These are phyloP conservation scores for Trichoderma aggressivum DNA, from an alignment of 2,329 filamentous ascomycete species.

Conservation along the genomic window DNA sequence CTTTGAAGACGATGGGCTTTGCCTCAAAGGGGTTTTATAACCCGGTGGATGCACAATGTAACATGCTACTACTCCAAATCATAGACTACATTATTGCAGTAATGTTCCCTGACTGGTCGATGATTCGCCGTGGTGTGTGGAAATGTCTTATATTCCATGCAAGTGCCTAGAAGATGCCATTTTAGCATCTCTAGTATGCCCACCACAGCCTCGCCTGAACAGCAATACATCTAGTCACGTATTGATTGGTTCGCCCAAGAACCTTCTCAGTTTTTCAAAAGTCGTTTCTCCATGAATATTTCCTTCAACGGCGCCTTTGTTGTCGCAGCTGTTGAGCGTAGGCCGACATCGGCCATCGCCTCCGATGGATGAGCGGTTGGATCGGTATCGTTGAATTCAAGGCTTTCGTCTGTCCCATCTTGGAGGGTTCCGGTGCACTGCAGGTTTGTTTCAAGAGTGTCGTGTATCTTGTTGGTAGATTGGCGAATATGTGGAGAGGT, in stretches of 20 bases:
- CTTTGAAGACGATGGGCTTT: not conserved
- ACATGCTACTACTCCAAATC: not conserved
- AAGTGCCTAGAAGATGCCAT: not conserved
- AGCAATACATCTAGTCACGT: not conserved
- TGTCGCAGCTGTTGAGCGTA: not conserved
- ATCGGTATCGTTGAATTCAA: not conserved
- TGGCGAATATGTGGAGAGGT: not conserved
- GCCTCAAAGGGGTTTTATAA: fast-evolving
- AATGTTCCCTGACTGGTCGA: not conserved
- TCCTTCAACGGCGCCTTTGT: not conserved
- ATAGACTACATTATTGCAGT: not conserved
- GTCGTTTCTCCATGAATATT: not conserved
- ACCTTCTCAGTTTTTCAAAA: fast-evolving
- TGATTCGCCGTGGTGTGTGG: not conserved
- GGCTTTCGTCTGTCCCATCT: not conserved
- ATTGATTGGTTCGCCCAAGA: not conserved
- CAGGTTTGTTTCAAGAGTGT: not conserved
- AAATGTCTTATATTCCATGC: not conserved
- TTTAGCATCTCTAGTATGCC: not conserved
- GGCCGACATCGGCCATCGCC: not conserved
- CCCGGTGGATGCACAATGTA: not conserved
- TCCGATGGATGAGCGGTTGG: not conserved
- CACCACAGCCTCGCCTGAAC: not conserved
- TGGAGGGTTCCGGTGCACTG: not conserved
- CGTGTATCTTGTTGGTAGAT: not conserved